These are phyloP conservation scores for Bertia moriformis DNA, from an alignment of 2,329 filamentous ascomycete genomes.

Conservation along the genomic window DNA sequence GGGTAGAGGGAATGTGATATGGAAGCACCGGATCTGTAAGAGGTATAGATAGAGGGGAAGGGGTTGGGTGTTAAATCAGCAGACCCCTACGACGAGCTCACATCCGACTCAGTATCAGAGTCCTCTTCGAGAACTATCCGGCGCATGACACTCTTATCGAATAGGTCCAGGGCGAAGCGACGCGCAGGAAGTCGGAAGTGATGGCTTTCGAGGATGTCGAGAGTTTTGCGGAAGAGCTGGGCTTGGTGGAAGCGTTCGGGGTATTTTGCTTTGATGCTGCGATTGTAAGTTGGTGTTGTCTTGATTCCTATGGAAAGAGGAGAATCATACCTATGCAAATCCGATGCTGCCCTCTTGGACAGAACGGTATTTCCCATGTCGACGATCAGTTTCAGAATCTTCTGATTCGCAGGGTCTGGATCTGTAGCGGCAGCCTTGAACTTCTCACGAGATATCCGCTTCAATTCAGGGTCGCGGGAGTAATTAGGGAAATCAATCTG, in stretches of 20 bases:
- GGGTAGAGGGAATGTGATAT: too few species aligned
- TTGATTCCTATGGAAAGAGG: too few species aligned
- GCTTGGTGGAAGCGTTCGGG: not conserved
- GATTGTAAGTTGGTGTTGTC: too few species aligned
- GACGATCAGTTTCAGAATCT: conserved; percentile 70
- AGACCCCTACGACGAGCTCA: not conserved
- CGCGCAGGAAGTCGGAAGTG: conserved; percentile 78
- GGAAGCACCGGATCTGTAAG: too few species aligned
- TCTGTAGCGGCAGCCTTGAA: conserved; percentile 25
- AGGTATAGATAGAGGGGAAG: too few species aligned
- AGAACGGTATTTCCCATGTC: conserved; percentile 89
- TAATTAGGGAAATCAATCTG: conserved; percentile 13
- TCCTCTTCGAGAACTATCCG: conserved; percentile 72
- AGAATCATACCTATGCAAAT: conserved; percentile 71
- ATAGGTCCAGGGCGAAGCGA: conserved; percentile 82
- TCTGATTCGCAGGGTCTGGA: conserved; percentile 46
- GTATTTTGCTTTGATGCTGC: not conserved
- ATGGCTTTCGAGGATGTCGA: conserved; percentile 74
- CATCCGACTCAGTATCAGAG: conserved; percentile 7
- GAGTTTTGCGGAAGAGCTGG: conserved; percentile 65
- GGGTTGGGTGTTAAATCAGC: too few species aligned
- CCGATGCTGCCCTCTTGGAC: conserved; percentile 71
- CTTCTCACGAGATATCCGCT: conserved; percentile 29
- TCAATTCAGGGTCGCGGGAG: conserved; percentile 12
- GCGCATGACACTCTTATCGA: conserved; percentile 78